Conservation (phyloP, 345 rosid genomes). For the Pugionium dolabratum region DNA sequence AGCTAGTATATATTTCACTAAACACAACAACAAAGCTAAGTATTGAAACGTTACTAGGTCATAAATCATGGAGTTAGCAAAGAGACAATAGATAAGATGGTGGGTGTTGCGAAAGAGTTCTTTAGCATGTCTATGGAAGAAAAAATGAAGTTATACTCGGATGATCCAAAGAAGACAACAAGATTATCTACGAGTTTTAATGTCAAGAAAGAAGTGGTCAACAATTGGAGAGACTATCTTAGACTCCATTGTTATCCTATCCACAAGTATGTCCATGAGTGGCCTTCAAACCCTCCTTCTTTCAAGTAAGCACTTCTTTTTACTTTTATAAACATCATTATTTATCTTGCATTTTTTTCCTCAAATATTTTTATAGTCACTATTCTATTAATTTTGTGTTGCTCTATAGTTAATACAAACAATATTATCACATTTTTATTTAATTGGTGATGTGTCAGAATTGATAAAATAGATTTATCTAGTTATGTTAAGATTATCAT, state of each 20-base stretch:
- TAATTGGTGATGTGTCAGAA: constrained; percentile 8
- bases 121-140: constrained; percentile 72
- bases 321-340: not conserved
- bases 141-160: constrained; percentile 81
- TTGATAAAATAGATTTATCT: constrained; percentile 6
- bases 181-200: constrained; percentile 86
- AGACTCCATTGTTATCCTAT: constrained; percentile 83
- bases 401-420: not conserved
- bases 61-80: constrained; percentile 62
- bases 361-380: not conserved
- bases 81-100: constrained; percentile 47
- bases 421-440: not conserved
- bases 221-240: constrained; percentile 88
- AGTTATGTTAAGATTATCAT: constrained; percentile 1
- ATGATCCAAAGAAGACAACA: constrained; percentile 73
- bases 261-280: constrained; percentile 60
- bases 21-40: too few species aligned
- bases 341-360: constrained; percentile 3
- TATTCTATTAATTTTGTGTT: too few species aligned
- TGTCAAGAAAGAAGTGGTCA: constrained; percentile 71
- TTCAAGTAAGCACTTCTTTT: constrained; percentile 55
- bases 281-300: constrained; percentile 76
- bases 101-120: constrained; percentile 56
- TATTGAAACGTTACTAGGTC: constrained; percentile 41
- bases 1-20: too few species aligned